phyloP scores from a whole-genome alignment of 352 stramenopile genomes.

The Phytophthora vignae region DNA sequence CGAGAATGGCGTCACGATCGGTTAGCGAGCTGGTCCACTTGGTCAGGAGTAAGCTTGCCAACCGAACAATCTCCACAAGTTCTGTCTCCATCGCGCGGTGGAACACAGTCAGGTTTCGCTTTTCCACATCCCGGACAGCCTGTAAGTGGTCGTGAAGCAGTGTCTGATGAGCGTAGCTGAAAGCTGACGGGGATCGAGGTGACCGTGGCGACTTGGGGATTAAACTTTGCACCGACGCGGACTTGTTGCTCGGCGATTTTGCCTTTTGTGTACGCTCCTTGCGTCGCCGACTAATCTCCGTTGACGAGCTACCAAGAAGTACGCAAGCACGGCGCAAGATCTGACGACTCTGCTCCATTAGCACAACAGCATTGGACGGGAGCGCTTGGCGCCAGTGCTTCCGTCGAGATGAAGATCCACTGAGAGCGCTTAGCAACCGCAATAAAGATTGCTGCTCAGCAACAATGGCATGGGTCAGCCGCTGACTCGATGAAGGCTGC shows the following conservation, averaged over 20 bases:
- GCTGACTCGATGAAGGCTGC: constrained; percentile 29
- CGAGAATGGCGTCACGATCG: constrained; percentile 47
- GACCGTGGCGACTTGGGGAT: constrained; percentile 44
- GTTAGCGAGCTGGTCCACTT: constrained; percentile 61
- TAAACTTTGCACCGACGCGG: constrained; percentile 23
- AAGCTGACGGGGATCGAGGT: constrained; percentile 41
- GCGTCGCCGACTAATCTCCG: constrained; percentile 34
- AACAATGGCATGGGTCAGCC: constrained; percentile 54
- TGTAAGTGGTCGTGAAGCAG: constrained; percentile 70
- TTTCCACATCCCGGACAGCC: constrained; percentile 43
- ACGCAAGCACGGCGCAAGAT: constrained; percentile 62
- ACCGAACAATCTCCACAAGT: constrained; percentile 54
- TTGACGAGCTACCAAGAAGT: constrained; percentile 59
- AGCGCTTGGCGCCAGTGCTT: constrained; percentile 71
- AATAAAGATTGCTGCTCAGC: constrained; percentile 58
- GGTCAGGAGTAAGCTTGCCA: constrained; percentile 52
- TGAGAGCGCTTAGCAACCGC: constrained; percentile 59
- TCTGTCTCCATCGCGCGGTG: constrained; percentile 57
- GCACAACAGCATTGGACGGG: constrained; percentile 53
- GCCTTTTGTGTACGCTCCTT: constrained; percentile 44
- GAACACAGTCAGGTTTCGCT: constrained; percentile 45
- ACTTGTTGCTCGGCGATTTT: constrained; percentile 22
- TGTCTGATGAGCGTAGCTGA: constrained; percentile 67
- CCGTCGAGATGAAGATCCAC: constrained; percentile 26
- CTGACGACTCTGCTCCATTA: constrained; percentile 75